Evolutionary conservation across 106 monocot genomes (phyloP).

Genomic region (Amphibolis antarctica): DNA sequence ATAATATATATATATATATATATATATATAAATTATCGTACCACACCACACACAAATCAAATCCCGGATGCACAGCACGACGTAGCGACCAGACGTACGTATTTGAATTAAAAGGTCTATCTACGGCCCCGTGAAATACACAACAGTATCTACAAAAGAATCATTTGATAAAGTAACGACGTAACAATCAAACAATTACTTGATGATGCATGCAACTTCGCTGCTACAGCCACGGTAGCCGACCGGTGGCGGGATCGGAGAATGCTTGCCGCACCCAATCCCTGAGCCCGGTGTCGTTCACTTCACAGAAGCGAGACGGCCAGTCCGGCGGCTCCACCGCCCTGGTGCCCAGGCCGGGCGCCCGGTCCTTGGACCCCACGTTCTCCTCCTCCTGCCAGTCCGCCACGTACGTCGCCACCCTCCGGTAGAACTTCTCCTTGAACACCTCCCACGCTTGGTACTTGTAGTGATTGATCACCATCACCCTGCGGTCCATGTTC

Average conservation of each 20-base stretch:
- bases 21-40: too few relatives aligned
- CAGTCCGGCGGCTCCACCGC: constrained; percentile 85
- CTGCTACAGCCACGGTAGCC: constrained; percentile 55
- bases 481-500: constrained; percentile 45
- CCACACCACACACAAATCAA: too few relatives aligned
- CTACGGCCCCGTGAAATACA: too few relatives aligned
- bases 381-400: constrained; percentile 98
- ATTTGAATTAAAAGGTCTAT: too few relatives aligned
- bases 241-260: constrained; percentile 34
- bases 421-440: constrained; percentile 94
- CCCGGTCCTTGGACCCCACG: constrained; percentile 85
- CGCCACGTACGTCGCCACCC: constrained; percentile 91
- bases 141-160: too few relatives aligned
- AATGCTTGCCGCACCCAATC: constrained; percentile 52
- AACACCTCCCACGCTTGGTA: constrained; percentile 99
- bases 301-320: constrained; percentile 76
- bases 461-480: constrained; percentile 99
- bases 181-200: too few relatives aligned
- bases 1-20: too few relatives aligned
- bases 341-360: constrained; percentile 87
- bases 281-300: constrained; percentile 63
- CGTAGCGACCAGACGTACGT: too few relatives aligned
- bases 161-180: too few relatives aligned
- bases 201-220: neutral
- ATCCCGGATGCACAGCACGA: too few relatives aligned